Evolutionary conservation across 805 yeast genomes (phyloP).

Genomic region (Teunomyces tritomae): DNA sequence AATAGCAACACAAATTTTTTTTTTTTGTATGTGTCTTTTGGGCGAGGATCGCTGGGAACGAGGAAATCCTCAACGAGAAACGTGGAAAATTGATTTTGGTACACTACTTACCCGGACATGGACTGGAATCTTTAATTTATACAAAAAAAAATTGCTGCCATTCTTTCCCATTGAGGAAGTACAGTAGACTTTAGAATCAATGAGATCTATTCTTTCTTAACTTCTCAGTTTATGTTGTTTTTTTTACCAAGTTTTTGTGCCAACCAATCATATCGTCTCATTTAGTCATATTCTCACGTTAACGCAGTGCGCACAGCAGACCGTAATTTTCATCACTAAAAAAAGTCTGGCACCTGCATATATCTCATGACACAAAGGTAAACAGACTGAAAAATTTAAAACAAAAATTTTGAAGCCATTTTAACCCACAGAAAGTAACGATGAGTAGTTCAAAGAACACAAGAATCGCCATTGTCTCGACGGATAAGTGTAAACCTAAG

Average conservation of each 20-base stretch:
- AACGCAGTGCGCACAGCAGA: background rate
- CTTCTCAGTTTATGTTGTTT: background rate
- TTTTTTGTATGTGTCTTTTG: no score
- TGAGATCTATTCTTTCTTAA: background rate
- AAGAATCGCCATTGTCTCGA: conserved; percentile 94
- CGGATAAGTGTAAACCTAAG: conserved; percentile 96
- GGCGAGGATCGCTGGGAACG: no score
- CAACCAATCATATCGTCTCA: background rate
- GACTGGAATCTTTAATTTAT: no score
- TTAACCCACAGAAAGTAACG: background rate
- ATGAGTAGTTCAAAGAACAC: conserved; percentile 45
- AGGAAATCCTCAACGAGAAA: no score
- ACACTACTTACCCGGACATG: no score
- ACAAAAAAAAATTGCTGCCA: no score
- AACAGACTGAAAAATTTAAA: background rate
- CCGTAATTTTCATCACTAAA: conserved; percentile 3
- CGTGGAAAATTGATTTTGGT: no score
- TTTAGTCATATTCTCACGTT: conserved; percentile 1
- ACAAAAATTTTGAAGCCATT: background rate
- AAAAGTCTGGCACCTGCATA: background rate
- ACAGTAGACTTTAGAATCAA: no score
- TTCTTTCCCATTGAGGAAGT: no score
- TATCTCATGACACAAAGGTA: background rate
- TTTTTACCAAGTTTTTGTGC: background rate
- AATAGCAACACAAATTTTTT: no score